phyloP scores from a whole-genome alignment of 768 basidiomycete genomes.

The Phaeolepiota aurea region DNA sequence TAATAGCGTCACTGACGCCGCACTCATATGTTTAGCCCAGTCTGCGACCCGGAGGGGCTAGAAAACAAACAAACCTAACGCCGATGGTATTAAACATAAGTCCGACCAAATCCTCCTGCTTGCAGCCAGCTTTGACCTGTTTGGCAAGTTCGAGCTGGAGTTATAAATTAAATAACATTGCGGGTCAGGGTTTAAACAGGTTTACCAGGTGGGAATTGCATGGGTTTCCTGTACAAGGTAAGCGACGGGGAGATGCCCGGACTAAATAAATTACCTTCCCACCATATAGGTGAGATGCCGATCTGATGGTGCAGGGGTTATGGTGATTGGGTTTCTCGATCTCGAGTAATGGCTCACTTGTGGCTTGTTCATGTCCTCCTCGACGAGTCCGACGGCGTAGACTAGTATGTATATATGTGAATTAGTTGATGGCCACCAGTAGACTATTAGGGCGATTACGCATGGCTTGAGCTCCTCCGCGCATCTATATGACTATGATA shows the following conservation, averaged over 20 bases:
- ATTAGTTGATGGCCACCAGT: neutral
- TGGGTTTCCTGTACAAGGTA: slow-evolving; percentile 53
- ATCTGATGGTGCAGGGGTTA: slow-evolving; percentile 37
- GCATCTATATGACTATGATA: slow-evolving; percentile 20
- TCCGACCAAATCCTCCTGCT: slow-evolving; percentile 73
- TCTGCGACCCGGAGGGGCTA: too few species aligned
- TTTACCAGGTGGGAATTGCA: slow-evolving; percentile 77
- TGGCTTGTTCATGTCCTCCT: slow-evolving; percentile 78
- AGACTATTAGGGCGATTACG: slow-evolving; percentile 33
- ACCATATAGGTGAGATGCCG: slow-evolving; percentile 86
- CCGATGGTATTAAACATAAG: slow-evolving; percentile 83
- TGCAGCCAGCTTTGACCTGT: slow-evolving; percentile 77
- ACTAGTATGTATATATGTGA: slow-evolving; percentile 35
- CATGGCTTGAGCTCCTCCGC: slow-evolving; percentile 83
- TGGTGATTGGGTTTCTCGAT: neutral
- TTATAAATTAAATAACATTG: too few species aligned
- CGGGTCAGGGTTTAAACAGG: too few species aligned
- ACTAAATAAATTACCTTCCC: slow-evolving; percentile 59
- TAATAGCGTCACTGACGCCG: slow-evolving; percentile 70
- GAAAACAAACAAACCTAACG: slow-evolving; percentile 57
- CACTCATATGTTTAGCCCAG: too few species aligned
- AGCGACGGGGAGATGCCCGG: neutral
- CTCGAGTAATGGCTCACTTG: slow-evolving; percentile 49
- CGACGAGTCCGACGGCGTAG: slow-evolving; percentile 69
- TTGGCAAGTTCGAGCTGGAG: slow-evolving; percentile 70